A percentile compares a stretch with the other conserved stretches of the same genome.
These are phyloP conservation scores for Tylopilus sp. DNA, from an alignment of 1,284 basidiomycete species.

Conservation along the genomic window DNA sequence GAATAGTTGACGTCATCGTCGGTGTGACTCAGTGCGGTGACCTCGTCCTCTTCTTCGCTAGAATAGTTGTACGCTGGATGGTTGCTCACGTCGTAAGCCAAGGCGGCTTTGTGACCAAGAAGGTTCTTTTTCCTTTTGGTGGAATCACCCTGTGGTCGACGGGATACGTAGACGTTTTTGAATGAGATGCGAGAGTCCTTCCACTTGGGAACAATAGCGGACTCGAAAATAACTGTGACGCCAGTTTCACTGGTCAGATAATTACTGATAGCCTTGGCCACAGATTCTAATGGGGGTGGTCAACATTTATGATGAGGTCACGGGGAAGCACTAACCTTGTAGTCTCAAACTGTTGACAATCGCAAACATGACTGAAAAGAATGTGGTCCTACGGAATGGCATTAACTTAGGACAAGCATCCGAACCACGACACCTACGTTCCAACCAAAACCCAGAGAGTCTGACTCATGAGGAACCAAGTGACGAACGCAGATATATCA, in stretches of 20 bases:
- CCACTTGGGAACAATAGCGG: slow-evolving; percentile 98
- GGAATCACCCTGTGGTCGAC: slow-evolving; percentile 63
- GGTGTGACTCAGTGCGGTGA: slow-evolving; percentile 32
- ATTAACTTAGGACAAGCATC: slow-evolving; percentile 24
- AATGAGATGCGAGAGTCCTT: slow-evolving; percentile 96
- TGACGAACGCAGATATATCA: slow-evolving; percentile 96
- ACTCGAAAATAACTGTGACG: slow-evolving; percentile 96
- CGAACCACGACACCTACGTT: slow-evolving; percentile 69
- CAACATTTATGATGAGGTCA: neutral
- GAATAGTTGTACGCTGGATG: slow-evolving; percentile 77
- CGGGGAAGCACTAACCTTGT: slow-evolving; percentile 67
- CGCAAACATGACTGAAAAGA: slow-evolving; percentile 94
- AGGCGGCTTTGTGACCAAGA: slow-evolving; percentile 63
- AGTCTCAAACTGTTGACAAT: slow-evolving; percentile 91
- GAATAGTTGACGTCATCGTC: slow-evolving; percentile 79
- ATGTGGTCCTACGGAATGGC: slow-evolving; percentile 79
- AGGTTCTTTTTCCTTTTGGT: slow-evolving; percentile 27
- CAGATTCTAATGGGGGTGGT: slow-evolving; percentile 69
- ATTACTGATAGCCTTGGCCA: slow-evolving; percentile 92
- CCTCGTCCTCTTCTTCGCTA: slow-evolving; percentile 61
- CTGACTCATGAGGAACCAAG: slow-evolving; percentile 95
- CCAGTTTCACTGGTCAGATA: slow-evolving; percentile 96
- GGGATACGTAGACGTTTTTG: slow-evolving; percentile 96
- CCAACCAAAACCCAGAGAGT: slow-evolving; percentile 94
- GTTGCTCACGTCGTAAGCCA: slow-evolving; percentile 79